Conservation (phyloP, 345 rosid genomes). For the Eucalyptus marginata region DNA sequence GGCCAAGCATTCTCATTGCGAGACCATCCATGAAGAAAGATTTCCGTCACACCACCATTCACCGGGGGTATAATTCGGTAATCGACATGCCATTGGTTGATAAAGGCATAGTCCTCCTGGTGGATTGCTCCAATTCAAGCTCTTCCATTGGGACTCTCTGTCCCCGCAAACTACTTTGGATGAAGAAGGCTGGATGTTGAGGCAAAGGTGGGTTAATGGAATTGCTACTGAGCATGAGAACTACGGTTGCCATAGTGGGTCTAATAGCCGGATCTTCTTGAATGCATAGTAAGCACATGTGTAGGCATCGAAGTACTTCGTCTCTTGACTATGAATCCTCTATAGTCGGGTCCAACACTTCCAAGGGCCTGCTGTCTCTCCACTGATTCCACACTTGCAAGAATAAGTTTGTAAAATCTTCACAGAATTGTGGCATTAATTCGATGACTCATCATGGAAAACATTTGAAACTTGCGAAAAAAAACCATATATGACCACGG, state of each 20-base stretch:
- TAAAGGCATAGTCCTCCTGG: not conserved
- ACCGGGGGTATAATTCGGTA: not conserved
- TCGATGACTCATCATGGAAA: not conserved
- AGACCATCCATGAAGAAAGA: not conserved
- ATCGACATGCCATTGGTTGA: not conserved
- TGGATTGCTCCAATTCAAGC: not conserved
- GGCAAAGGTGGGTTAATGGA: too few relatives aligned
- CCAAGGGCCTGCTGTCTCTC: not conserved
- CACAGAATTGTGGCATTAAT: too few relatives aligned
- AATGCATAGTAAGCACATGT: not conserved
- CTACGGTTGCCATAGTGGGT: not conserved
- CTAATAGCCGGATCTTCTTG: not conserved
- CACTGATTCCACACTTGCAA: slow-evolving; percentile 18
- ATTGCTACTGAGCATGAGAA: too few relatives aligned
- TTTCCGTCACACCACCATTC: not conserved
- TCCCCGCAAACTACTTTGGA: not conserved
- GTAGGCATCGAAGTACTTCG: not conserved
- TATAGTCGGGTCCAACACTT: slow-evolving; percentile 3
- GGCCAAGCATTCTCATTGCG: not conserved
- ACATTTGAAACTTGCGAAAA: not conserved
- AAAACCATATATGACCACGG: not conserved
- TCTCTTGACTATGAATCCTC: not conserved
- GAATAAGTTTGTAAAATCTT: not conserved
- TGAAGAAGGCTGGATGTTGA: not conserved
- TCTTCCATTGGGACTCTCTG: not conserved